Percentiles rank a stretch among this genome's conserved stretches.
Evolutionary conservation across 176 grass and related monocot genomes (phyloP).

Genomic region (Chloris gayana): DNA sequence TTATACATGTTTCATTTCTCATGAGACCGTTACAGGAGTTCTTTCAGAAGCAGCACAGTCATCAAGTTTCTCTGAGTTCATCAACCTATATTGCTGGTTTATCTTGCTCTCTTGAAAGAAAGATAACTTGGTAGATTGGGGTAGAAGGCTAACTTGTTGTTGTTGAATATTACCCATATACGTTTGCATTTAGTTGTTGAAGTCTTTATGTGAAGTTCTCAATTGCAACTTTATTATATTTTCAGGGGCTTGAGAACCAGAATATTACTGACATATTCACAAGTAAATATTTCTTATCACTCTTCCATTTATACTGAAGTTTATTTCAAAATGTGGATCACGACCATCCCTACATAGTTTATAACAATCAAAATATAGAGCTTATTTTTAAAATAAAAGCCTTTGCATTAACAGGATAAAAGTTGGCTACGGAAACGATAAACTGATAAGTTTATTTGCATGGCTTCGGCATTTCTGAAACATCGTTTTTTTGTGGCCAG

Average conservation of each 20-base stretch:
- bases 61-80: slow-evolving; percentile 49
- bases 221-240: slow-evolving; percentile 32
- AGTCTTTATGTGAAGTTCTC: slow-evolving; percentile 19
- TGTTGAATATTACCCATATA: slow-evolving; percentile 6
- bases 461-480: neutral
- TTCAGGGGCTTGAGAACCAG: slow-evolving; percentile 58
- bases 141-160: neutral
- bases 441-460: neutral
- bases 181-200: neutral
- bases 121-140: slow-evolving; percentile 54
- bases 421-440: neutral
- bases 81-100: slow-evolving; percentile 53
- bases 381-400: neutral
- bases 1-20: slow-evolving; percentile 6
- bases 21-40: slow-evolving; percentile 32
- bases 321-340: neutral
- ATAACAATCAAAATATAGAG: neutral
- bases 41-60: neutral
- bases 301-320: neutral
- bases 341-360: neutral
- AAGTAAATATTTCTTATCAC: slow-evolving; percentile 43
- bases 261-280: slow-evolving; percentile 56
- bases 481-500: neutral
- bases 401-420: neutral
- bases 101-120: slow-evolving; percentile 53